These are phyloP conservation scores for Mycoemilia scoparia DNA, from an alignment of 192 early-diverging fungal genomes.

Conservation along the genomic window DNA sequence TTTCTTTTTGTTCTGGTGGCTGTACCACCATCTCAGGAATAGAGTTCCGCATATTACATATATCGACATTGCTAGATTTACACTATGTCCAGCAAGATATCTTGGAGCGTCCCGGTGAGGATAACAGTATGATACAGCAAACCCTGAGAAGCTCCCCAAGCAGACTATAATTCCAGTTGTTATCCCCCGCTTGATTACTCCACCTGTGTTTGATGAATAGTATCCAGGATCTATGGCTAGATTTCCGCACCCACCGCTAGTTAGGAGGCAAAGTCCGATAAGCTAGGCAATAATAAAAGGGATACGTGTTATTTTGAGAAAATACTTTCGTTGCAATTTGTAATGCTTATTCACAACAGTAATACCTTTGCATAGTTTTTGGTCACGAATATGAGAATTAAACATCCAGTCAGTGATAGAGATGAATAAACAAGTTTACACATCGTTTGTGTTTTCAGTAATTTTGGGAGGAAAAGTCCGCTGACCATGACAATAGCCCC, in stretches of 20 bases:
- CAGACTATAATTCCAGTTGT: slow-evolving; percentile 21
- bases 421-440: too few species aligned
- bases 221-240: slow-evolving; percentile 22
- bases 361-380: too few species aligned
- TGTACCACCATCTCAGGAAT: slow-evolving; percentile 11
- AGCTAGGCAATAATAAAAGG: too few species aligned
- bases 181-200: slow-evolving; percentile 13
- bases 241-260: slow-evolving; percentile 21
- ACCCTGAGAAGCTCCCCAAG: slow-evolving; percentile 15
- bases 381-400: too few species aligned
- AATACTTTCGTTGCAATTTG: too few species aligned
- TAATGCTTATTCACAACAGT: too few species aligned
- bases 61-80: slow-evolving; percentile 20
- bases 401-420: too few species aligned
- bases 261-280: slow-evolving; percentile 21
- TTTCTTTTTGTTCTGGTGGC: slow-evolving; percentile 12
- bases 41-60: slow-evolving; percentile 6
- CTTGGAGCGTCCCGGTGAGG: slow-evolving; percentile 19
- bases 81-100: slow-evolving; percentile 22
- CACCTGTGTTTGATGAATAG: slow-evolving; percentile 25
- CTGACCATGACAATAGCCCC: too few species aligned
- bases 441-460: too few species aligned
- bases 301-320: too few species aligned
- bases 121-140: slow-evolving; percentile 23
- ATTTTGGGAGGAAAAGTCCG: too few species aligned